Conservation (phyloP, 768 basidiomycete genomes). For the Lactarius hatsudake region DNA sequence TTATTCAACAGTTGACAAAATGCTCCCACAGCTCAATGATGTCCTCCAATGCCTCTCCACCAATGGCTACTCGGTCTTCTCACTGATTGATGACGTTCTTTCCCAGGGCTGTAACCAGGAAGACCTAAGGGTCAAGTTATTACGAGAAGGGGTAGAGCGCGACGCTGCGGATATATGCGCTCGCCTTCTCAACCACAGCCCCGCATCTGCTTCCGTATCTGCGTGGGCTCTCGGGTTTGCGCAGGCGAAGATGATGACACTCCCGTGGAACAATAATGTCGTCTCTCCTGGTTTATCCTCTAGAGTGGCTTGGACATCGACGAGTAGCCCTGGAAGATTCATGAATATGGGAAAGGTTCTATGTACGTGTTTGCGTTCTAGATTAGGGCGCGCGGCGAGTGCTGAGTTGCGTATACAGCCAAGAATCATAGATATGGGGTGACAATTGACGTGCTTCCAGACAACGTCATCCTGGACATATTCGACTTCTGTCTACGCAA, state of each 20-base stretch:
- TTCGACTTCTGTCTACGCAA: neutral
- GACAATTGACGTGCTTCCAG: neutral
- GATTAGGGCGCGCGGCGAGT: neutral
- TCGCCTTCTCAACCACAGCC: neutral
- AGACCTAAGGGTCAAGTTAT: neutral
- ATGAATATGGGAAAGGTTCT: neutral
- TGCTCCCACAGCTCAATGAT: neutral
- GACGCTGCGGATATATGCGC: neutral
- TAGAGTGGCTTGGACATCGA: no score
- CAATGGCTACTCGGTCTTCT: neutral
- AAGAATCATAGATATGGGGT: neutral
- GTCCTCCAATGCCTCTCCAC: neutral
- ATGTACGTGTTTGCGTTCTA: neutral
- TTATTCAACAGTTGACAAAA: neutral
- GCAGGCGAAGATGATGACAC: neutral
- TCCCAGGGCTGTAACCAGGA: neutral
- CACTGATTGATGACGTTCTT: neutral
- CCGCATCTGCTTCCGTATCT: neutral
- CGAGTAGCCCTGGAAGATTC: neutral
- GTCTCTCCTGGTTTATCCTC: neutral
- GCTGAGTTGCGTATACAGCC: neutral
- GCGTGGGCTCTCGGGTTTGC: neutral
- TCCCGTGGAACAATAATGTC: neutral
- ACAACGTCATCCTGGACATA: neutral
- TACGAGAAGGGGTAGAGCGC: neutral